These are phyloP conservation scores for Zymoseptoria crescenta DNA, from an alignment of 2,329 filamentous ascomycete genomes.

Conservation along the genomic window DNA sequence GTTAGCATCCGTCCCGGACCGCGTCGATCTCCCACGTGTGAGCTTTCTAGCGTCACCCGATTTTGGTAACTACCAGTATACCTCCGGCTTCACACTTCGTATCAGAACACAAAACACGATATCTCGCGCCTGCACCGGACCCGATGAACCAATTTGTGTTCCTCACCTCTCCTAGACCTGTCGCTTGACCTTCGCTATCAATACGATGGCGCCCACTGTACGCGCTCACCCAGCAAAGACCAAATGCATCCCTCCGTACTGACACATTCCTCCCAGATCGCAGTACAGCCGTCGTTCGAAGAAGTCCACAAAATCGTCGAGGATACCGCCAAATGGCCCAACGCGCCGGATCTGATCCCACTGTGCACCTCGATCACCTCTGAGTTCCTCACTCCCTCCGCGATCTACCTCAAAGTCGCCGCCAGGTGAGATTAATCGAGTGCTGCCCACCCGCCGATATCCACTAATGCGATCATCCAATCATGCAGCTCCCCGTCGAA, in stretches of 20 bases:
- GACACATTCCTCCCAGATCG: conserved; percentile 28
- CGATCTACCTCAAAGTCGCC: conserved; percentile 87
- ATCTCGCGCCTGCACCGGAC: neutral
- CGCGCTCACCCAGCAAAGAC: neutral
- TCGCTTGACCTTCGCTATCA: conserved; percentile 15
- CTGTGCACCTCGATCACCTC: conserved; percentile 79
- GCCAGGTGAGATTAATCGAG: conserved; percentile 50
- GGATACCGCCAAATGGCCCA: conserved; percentile 43
- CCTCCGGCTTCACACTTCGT: neutral
- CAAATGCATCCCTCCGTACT: neutral
- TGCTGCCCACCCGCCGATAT: conserved; percentile 17
- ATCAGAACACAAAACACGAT: neutral
- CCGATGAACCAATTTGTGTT: conserved; percentile 23
- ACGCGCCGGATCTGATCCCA: conserved; percentile 70
- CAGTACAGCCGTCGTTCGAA: conserved; percentile 54
- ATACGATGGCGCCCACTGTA: conserved; percentile 9
- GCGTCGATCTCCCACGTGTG: too few species aligned
- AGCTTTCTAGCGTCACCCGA: neutral
- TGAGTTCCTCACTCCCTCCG: conserved; percentile 88
- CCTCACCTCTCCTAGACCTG: conserved; percentile 26
- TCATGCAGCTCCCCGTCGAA: conserved; percentile 51
- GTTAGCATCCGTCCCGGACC: too few species aligned
- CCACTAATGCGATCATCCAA: neutral
- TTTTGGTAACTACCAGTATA: neutral
- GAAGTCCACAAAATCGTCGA: conserved; percentile 50